These are phyloP conservation scores for Ramalina intermedia DNA, from an alignment of 495 filamentous ascomycete genomes.

Conservation along the genomic window DNA sequence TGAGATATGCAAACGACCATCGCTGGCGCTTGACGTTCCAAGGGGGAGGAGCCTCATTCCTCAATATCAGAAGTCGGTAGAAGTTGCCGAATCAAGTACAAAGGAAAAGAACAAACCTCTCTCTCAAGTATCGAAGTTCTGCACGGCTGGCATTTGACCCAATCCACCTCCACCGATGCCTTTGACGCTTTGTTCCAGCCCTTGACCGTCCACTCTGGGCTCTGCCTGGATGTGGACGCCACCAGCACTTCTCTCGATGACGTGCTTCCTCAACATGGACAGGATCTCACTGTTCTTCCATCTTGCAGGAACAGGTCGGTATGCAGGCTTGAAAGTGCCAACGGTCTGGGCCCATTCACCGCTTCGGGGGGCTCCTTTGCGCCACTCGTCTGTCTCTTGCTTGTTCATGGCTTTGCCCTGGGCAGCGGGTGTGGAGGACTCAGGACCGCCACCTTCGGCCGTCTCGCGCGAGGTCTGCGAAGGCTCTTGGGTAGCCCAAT, in stretches of 20 bases:
- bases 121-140: conserved; percentile 28
- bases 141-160: conserved; percentile 36
- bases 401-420: conserved; percentile 25
- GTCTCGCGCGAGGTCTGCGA: conserved; percentile 29
- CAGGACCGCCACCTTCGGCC: conserved; percentile 17
- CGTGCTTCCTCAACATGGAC: conserved; percentile 62
- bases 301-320: conserved; percentile 70
- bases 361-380: conserved; percentile 33
- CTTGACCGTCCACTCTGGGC: conserved; percentile 13
- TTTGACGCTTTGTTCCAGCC: conserved; percentile 14
- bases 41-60: neutral
- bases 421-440: conserved; percentile 17
- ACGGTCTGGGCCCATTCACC: conserved; percentile 97
- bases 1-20: neutral
- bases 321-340: conserved; percentile 85
- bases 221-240: conserved; percentile 36
- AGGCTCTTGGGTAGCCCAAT: conserved; percentile 94
- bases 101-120: too few relatives aligned
- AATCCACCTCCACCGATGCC: conserved; percentile 28
- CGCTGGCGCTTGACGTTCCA: neutral
- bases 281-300: conserved; percentile 78
- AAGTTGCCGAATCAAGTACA: neutral
- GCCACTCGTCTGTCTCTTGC: conserved; percentile 39
- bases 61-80: neutral
- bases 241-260: conserved; percentile 42